Evolutionary conservation across 176 grass and related monocot genomes (phyloP).

Genomic region (Hordeum vulgare): MorexV3_pseudomolecules_assembly NC_058520.1:594813442-594813941

Average conservation of each 20-base stretch:
- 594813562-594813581: neutral
- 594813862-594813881: constrained; percentile 73
- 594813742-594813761: neutral
- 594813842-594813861: constrained; percentile 9
- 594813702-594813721: neutral
- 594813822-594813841: neutral
- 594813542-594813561: neutral
- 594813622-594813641: neutral
- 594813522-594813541: neutral
- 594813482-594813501: neutral
- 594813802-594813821: neutral
- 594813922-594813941: constrained; percentile 87
- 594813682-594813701: neutral
- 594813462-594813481: too few relatives aligned
- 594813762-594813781: too few relatives aligned
- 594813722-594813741: constrained; percentile 31
- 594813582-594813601: too few relatives aligned
- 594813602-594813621: too few relatives aligned
- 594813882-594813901: constrained; percentile 61
- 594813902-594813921: constrained; percentile 83
- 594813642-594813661: too few relatives aligned
- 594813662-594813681: neutral
- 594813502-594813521: neutral
- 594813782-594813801: too few relatives aligned
- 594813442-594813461: too few relatives aligned